Conservation (phyloP, 2,329 filamentous ascomycete genomes). For the Trichoderma cornu-damae region DNA sequence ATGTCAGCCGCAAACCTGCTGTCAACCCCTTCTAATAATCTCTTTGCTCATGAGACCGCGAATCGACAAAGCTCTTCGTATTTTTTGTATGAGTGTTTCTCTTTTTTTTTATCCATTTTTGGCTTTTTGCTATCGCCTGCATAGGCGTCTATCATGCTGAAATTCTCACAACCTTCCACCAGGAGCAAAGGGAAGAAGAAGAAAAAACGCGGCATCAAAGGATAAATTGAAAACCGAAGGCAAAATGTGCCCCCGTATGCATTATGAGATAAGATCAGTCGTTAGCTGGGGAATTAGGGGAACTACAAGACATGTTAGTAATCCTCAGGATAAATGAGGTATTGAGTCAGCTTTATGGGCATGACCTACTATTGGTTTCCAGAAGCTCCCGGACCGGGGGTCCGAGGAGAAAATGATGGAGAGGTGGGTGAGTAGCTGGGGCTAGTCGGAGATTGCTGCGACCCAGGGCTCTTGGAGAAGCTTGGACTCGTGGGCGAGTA, state of each 20-base stretch:
- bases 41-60: background rate
- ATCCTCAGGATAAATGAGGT: background rate
- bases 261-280: constrained; percentile 36
- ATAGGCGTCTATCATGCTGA: constrained; percentile 29
- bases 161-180: constrained; percentile 13
- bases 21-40: constrained; percentile 4
- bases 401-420: constrained; percentile 43
- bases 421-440: constrained; percentile 65
- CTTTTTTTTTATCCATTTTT: constrained; percentile 16
- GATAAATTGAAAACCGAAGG: constrained; percentile 23
- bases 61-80: constrained; percentile 1
- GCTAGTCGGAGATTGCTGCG: constrained; percentile 59
- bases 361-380: constrained; percentile 40
- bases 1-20: constrained; percentile 18
- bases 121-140: constrained; percentile 10
- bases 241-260: constrained; percentile 32
- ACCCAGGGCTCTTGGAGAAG: constrained; percentile 51
- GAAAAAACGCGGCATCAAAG: constrained; percentile 23
- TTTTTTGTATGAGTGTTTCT: constrained; percentile 9
- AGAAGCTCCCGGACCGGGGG: constrained; percentile 40
- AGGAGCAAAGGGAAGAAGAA: constrained; percentile 22
- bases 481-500: constrained; percentile 61
- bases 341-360: no score
- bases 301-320: constrained; percentile 35
- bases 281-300: constrained; percentile 41